Evolutionary conservation across 164 flowering plant species (phyloP), one percentile per base, ranked within the genome.

Genomic region (Magnolia kwangsiensis): DNA sequence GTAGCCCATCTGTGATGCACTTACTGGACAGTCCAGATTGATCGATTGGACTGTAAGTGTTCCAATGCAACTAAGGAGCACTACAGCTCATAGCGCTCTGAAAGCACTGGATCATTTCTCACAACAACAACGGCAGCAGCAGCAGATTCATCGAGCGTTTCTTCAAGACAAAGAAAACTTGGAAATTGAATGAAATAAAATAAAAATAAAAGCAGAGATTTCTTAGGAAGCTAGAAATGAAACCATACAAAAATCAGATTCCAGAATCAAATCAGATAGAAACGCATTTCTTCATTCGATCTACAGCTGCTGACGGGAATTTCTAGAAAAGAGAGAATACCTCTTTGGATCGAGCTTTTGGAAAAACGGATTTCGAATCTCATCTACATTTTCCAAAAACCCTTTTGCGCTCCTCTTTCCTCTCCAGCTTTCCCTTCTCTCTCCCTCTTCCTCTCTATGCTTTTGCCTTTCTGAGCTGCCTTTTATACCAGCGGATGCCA

Each of bases 401-500:
- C 70, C 63, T 50, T 50, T 50, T 55, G 31, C 51, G 4, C 69
- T 45, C 18, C 50, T 58, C 27, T 55, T 10, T 23, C 70, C 61
- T 65, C 49, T 49, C 69, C 69, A 1, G 29, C 67, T 50, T 6
- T 50, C 19, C 61, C 16, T 20, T 21, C 49, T 20, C 58, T n/a
- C 11, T 49, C 21, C 18, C 59, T 50, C 58, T 50, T 14, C 9
- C 55, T 69, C 21, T 18, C 72, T n/a, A 29, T 9, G 9, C 49
- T 50, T 64, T 21, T n/a, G 23, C 23, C 16, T 45, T 50, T 20
- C 72, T 20, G 70, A 45, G 80, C 61, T 59, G 37, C 78, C 8
- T 67, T 79, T 72, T 82, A 77, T 75, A 75, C 63, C 24, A 6
- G 68, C 84, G 84, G 84, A 82, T 82, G 77, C 81, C 82, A 82